Evolutionary conservation across 1,139 yeast species (phyloP), one percentile per base, ranked within the genome.

Genomic region (Torulaspora globosa): DNA sequence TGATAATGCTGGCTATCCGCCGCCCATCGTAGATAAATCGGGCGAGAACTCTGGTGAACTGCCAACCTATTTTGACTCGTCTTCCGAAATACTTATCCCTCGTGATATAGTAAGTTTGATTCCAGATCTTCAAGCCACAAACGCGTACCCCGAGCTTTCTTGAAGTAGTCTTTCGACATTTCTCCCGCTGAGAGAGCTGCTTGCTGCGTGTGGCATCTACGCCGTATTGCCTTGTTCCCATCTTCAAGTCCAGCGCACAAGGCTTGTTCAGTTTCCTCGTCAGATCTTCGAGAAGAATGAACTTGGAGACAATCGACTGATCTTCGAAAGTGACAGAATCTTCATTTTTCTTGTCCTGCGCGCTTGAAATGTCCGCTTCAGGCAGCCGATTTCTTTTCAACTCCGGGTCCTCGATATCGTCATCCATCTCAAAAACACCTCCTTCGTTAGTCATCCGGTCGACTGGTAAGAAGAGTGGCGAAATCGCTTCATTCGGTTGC

Each of bases 211-310:
- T 74, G 0, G 97, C 97, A 56, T 88, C 96, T 12, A 90, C 84
- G n/a, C 99, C 98, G 59, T 92, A 92, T 66, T 94, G 99, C 45
- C 99, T 75, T 0, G 99, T 90, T 1, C 99, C 99, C 97, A 94
- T 92, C 64, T 94, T 94, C 55, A 94, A 73, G 67, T 94, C 99
- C 49, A 94, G 71, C 1, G 92, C 97, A 63, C 97, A 89, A 0
- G 98, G 97, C 50, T 76, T 77, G 28, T 68, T 71, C 82, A 92
- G 79, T 28, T 88, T 87, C 43, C 82, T 76, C 0, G 97, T 90
- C 45, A 94, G 70, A 67, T 94, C 99, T 62, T 94, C 98, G 44
- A 90, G 71, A n/a, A 94, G 69, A 32, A 94, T 84, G 60, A 89
- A 89, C 55, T 94, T 73, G 1, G 66, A 61, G 4, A 65, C 69